These are phyloP conservation scores for Heritiera littoralis DNA, from an alignment of 345 rosid genomes.

Conservation along the genomic window DNA sequence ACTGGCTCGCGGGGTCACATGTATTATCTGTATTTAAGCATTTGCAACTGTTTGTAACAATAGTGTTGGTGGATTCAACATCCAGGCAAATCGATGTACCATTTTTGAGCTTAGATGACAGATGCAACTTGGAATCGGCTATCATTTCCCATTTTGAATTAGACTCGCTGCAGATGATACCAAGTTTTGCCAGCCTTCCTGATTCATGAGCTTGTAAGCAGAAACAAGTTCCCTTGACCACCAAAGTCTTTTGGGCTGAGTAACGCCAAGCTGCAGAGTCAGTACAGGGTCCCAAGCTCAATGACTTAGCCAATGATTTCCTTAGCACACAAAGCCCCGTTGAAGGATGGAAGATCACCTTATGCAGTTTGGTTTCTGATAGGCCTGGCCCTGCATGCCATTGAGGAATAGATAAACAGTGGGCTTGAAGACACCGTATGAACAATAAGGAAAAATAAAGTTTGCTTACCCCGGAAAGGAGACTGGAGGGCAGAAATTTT, in stretches of 20 bases:
- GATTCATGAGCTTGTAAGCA: slow-evolving; percentile 60
- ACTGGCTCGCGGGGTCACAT: slow-evolving; percentile 72
- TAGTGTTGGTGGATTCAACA: slow-evolving; percentile 47
- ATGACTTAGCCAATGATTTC: slow-evolving; percentile 40
- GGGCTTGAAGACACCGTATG: neutral
- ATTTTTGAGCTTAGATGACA: slow-evolving; percentile 45
- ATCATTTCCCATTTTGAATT: slow-evolving; percentile 63
- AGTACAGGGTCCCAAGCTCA: slow-evolving; percentile 65
- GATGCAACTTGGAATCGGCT: slow-evolving; percentile 84
- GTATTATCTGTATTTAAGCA: slow-evolving; percentile 51
- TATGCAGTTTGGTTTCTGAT: slow-evolving; percentile 52
- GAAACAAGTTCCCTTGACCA: slow-evolving; percentile 50
- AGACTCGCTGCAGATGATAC: slow-evolving; percentile 43
- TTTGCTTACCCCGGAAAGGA: slow-evolving; percentile 55
- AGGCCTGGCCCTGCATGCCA: slow-evolving; percentile 68
- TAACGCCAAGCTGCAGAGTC: slow-evolving; percentile 78
- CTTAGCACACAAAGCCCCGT: slow-evolving; percentile 75
- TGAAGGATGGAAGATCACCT: slow-evolving; percentile 69
- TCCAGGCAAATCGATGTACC: slow-evolving; percentile 72
- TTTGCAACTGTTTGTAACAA: slow-evolving; percentile 51
- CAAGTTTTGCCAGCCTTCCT: slow-evolving; percentile 46
- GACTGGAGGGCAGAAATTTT: slow-evolving; percentile 59
- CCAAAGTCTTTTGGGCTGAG: slow-evolving; percentile 43
- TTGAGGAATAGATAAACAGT: neutral
- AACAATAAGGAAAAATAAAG: neutral